A percentile compares a stretch with the other conserved stretches of the same genome.
These are phyloP conservation scores for Quercus aquifolioides DNA, from an alignment of 306 rosid genomes.

Conservation along the genomic window DNA sequence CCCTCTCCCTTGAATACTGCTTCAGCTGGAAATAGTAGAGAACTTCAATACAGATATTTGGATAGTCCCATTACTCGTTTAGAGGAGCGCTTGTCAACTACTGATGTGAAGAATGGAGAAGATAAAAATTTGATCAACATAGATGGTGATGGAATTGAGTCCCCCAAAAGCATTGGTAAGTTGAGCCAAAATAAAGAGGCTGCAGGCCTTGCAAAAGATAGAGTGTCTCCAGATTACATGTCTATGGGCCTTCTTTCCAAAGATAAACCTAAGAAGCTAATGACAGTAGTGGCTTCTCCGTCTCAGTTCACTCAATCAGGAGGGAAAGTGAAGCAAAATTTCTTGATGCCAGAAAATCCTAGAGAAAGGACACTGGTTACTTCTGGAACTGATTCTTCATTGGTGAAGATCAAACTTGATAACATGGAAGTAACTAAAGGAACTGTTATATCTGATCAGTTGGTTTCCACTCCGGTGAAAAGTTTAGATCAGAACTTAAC, in stretches of 20 bases:
- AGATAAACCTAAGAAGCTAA: constrained; percentile 18
- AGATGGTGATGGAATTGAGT: constrained; percentile 25
- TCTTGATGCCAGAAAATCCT: constrained; percentile 23
- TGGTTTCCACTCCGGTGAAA: constrained; percentile 31
- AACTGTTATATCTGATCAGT: constrained; percentile 12
- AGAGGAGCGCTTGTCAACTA: constrained; percentile 33
- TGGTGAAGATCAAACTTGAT: constrained; percentile 17
- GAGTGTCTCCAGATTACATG: constrained; percentile 21
- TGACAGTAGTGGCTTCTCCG: constrained; percentile 27
- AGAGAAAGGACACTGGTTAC: constrained; percentile 7
- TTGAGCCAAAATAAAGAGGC: constrained; percentile 36
- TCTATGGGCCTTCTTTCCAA: constrained; percentile 17
- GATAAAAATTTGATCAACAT: constrained; percentile 29
- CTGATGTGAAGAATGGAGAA: constrained; percentile 28
- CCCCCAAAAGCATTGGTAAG: constrained; percentile 24
- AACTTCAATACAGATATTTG: constrained; percentile 26
- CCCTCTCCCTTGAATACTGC: constrained; percentile 28
- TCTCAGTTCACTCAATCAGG: constrained; percentile 28
- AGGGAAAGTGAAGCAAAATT: constrained; percentile 24
- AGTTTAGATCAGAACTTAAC: constrained; percentile 20
- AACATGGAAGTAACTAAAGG: constrained; percentile 17
- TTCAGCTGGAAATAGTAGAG: constrained; percentile 21
- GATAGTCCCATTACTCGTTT: constrained; percentile 37
- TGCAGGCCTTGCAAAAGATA: constrained; percentile 20
- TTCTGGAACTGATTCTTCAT: constrained; percentile 18